A percentile compares a stretch with the other conserved stretches of the same genome.
Evolutionary conservation across 2,329 filamentous ascomycete species (phyloP).

Genomic region (Diaporthe caulivora): DNA sequence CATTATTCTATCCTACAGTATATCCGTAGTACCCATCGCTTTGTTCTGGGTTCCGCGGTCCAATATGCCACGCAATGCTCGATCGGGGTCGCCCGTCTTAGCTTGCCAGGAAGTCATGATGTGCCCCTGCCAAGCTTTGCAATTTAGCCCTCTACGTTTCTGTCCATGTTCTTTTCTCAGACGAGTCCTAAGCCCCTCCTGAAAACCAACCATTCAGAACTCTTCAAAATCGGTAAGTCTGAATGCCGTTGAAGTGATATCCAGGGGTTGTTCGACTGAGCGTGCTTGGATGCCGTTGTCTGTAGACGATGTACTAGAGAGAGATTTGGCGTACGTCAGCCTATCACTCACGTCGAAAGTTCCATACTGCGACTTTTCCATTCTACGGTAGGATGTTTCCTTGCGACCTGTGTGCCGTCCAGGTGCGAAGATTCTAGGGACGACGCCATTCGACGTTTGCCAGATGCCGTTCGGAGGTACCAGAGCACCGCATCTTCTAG

Average conservation of each 20-base stretch:
- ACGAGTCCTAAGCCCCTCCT: background rate
- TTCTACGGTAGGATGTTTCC: too few species aligned
- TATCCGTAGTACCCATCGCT: background rate
- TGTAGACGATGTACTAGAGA: too few species aligned
- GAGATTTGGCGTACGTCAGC: too few species aligned
- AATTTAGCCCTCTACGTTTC: background rate
- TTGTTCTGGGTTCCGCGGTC: background rate
- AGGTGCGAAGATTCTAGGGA: background rate
- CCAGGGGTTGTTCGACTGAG: background rate
- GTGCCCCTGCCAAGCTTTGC: conserved; percentile 5
- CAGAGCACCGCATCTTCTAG: too few species aligned
- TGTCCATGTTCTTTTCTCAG: background rate
- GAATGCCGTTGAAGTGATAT: too few species aligned
- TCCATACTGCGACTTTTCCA: too few species aligned
- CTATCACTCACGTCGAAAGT: too few species aligned
- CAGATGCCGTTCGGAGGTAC: too few species aligned
- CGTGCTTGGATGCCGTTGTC: background rate
- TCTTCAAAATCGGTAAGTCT: background rate
- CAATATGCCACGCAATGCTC: conserved; percentile 1
- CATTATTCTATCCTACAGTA: background rate
- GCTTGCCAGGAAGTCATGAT: background rate
- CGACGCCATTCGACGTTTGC: background rate
- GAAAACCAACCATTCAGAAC: background rate
- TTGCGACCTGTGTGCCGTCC: too few species aligned
- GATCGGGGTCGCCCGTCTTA: background rate